Percentiles rank a stretch among this genome's conserved stretches.
These are phyloP conservation scores for Kitagawia praeruptora DNA, from an alignment of 129 eudicot species.

Conservation along the genomic window DNA sequence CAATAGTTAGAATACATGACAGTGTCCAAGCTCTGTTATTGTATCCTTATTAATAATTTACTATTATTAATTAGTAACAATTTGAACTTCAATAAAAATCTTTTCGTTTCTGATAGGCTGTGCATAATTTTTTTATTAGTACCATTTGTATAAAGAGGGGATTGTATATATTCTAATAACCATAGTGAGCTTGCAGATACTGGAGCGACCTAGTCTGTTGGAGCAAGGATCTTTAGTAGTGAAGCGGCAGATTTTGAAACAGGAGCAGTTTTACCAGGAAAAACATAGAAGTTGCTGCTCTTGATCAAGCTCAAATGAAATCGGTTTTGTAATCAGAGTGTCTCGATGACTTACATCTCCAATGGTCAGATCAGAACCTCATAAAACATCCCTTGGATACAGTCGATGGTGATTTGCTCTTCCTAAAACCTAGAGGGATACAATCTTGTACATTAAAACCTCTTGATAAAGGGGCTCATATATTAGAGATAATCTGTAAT, in stretches of 20 bases:
- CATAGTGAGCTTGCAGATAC: slow-evolving; percentile 32
- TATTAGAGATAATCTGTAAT: slow-evolving; percentile 11
- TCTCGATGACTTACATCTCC: not conserved
- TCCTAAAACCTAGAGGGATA: slow-evolving; percentile 2
- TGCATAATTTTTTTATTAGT: not conserved
- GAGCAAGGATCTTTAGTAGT: slow-evolving; percentile 68
- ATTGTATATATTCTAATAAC: not conserved
- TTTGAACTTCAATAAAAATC: not conserved
- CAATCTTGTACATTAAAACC: not conserved
- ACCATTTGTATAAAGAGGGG: not conserved
- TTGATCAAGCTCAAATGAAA: slow-evolving; percentile 9
- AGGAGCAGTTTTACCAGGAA: slow-evolving; percentile 36
- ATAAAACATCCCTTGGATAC: not conserved
- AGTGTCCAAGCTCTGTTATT: not conserved
- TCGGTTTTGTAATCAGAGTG: slow-evolving; percentile 1
- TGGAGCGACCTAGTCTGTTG: slow-evolving; percentile 60
- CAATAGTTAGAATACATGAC: not conserved
- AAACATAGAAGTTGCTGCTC: slow-evolving; percentile 53
- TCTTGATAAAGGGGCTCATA: not conserved
- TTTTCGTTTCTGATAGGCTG: too few relatives aligned
- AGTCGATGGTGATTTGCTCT: slow-evolving; percentile 7
- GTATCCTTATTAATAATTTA: too few relatives aligned
- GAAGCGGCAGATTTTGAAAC: slow-evolving; percentile 53
- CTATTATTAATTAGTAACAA: not conserved
- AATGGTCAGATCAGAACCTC: slow-evolving; percentile 18